Evolutionary conservation across 78 protist species (phyloP).

Genomic region (Isochrysis galbana): DNA sequence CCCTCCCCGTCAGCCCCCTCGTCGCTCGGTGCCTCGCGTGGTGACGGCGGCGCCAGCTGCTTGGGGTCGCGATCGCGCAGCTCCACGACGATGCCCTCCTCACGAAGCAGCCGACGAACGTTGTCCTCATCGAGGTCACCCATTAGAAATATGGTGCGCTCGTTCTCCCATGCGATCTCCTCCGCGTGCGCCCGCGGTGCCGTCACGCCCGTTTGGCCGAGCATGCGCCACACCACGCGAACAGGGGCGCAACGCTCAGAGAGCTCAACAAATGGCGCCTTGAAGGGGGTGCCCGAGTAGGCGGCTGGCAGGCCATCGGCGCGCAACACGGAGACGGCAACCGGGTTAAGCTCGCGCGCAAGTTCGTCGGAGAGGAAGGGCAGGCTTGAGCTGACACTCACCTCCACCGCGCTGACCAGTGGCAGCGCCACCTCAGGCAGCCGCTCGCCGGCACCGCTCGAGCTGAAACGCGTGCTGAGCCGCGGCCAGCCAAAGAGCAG

Average conservation of each 20-base stretch:
- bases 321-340: background rate
- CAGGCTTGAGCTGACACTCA: background rate
- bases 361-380: background rate
- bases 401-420: background rate
- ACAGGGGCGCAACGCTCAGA: too few species aligned
- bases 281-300: background rate
- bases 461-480: background rate
- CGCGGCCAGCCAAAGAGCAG: background rate
- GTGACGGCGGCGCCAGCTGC: background rate
- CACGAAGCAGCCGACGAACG: background rate
- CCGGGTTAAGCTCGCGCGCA: background rate
- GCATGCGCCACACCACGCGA: too few species aligned
- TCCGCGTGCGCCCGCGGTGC: too few species aligned
- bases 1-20: too few species aligned
- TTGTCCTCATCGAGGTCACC: too few species aligned
- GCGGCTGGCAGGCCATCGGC: background rate
- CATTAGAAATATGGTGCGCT: too few species aligned
- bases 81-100: background rate
- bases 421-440: background rate
- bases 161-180: too few species aligned
- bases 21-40: too few species aligned
- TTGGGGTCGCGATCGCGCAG: slow-evolving; percentile 6
- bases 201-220: too few species aligned
- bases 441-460: background rate
- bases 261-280: background rate